Conservation (phyloP, 75 land plant species). For the Pinus albicaulis region DNA sequence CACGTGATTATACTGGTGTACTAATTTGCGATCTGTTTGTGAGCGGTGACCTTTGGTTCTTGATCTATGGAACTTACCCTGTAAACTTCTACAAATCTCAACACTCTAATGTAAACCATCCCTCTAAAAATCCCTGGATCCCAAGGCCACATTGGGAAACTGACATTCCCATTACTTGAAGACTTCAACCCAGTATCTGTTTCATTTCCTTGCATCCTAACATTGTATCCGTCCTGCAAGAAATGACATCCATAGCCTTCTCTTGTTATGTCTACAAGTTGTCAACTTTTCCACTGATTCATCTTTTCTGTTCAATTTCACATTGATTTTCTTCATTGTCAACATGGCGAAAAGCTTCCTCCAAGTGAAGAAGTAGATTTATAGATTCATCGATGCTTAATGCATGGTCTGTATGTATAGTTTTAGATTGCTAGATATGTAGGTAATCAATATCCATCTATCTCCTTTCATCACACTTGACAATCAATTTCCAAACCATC, state of each 20-base stretch:
- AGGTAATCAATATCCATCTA: not conserved
- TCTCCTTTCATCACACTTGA: not conserved
- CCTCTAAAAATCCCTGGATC: no score
- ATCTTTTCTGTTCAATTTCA: not conserved
- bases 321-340: not conserved
- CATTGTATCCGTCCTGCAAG: no score
- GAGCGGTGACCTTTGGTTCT: no score
- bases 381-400: not conserved
- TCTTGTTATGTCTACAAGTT: not conserved
- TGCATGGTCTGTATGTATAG: not conserved
- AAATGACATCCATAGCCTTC: not conserved
- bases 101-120: no score
- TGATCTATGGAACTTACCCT: no score
- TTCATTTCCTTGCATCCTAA: no score
- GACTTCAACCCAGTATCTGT: no score
- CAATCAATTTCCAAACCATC: not conserved
- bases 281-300: not conserved
- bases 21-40: no score
- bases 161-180: no score
- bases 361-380: not conserved
- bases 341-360: not conserved
- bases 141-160: no score
- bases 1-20: no score
- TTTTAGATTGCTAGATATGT: not conserved
- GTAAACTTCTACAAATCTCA: no score